Base-by-base conservation (phyloP, 371 early-diverging fungal genomes). In the Syncephalastrum racemosum region DNA sequence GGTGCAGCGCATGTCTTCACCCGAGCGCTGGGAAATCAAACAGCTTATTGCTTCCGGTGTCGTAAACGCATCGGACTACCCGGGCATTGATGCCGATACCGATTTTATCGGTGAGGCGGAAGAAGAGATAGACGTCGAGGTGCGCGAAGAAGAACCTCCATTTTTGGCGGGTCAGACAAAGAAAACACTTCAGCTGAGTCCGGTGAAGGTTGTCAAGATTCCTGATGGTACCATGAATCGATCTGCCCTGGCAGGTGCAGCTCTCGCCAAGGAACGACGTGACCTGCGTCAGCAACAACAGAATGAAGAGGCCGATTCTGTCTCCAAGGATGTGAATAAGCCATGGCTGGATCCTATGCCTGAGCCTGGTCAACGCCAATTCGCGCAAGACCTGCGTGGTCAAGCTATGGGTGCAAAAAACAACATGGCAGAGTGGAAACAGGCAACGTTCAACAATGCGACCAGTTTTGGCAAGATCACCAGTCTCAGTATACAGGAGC, bases 341-440 rank as follows among this genome's bases (percentile, higher is more conserved):
- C 86, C 94, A 5, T 97, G 97, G 96, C 81, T 88, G 25, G 98
- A 97, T 70, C 97, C 98, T n/a, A 89, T 95, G 91, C 86, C 95
- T 7, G 90, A 86, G 13, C 87, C 91, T 13, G 90, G 84, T 39
- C 93, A 92, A 61, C 80, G 91, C 20, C 88, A 86, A 49, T 95
- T 95, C 79, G 95, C 95, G 1, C 93, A 92, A 67, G 97, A 96
- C 70, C 73, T 90, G 25, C 76, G 89, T 46, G 90, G 88, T 25
- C 65, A 75, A 16, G 86, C 85, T 0, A 80, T 81, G 20, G 52
- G 72, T 2, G 84, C 83, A 51, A 82, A 85, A 13, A 86, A 84
- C 0, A 80, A 86, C 45, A 64, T 90, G n/a, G 89, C 98, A 1
- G 98, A 97, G 69, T 98, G 98, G 98, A 93, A 92, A 64, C 82